A percentile compares a stretch with the other conserved stretches of the same genome.
phyloP scores from a whole-genome alignment of 176 grass and related monocot genomes.

The Paspalum vaginatum region DNA sequence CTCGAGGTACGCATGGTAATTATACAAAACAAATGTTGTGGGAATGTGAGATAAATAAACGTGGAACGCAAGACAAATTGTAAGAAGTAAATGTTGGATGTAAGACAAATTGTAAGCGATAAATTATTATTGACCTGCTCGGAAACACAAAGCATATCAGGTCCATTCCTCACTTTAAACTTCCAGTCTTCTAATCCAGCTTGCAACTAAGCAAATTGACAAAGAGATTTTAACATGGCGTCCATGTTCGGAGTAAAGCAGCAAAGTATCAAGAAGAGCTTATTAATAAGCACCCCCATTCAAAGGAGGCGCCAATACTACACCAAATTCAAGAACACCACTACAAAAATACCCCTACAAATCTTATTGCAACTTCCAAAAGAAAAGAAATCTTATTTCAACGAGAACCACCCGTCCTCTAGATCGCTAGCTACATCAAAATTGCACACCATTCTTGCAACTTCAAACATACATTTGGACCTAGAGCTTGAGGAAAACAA shows the following conservation, averaged over 20 bases:
- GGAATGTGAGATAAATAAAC: too few species aligned
- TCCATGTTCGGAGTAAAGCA: not conserved
- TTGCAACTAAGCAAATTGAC: not conserved
- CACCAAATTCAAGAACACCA: conserved; percentile 18
- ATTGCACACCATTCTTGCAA: conserved; percentile 43
- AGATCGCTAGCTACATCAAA: conserved; percentile 56
- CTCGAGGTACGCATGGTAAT: too few species aligned
- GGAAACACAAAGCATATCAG: not conserved
- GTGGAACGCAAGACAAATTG: too few species aligned
- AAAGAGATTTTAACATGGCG: not conserved
- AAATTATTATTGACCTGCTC: too few species aligned
- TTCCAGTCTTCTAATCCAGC: not conserved
- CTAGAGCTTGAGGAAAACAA: conserved; percentile 90
- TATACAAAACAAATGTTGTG: too few species aligned
- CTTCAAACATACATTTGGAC: conserved; percentile 29
- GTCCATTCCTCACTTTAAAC: not conserved
- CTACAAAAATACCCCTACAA: conserved; percentile 6
- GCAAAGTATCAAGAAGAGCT: not conserved
- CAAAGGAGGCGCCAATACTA: not conserved
- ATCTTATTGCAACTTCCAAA: conserved; percentile 37
- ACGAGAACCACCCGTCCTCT: conserved; percentile 30
- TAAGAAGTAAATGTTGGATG: too few species aligned
- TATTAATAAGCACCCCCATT: conserved; percentile 44
- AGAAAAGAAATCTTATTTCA: conserved; percentile 41
- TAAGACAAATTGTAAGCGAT: too few species aligned